Percentiles rank a stretch among this genome's conserved stretches.
These are phyloP conservation scores for Simplicillium aogashimaense DNA, from an alignment of 2,329 filamentous ascomycete species.

Conservation along the genomic window DNA sequence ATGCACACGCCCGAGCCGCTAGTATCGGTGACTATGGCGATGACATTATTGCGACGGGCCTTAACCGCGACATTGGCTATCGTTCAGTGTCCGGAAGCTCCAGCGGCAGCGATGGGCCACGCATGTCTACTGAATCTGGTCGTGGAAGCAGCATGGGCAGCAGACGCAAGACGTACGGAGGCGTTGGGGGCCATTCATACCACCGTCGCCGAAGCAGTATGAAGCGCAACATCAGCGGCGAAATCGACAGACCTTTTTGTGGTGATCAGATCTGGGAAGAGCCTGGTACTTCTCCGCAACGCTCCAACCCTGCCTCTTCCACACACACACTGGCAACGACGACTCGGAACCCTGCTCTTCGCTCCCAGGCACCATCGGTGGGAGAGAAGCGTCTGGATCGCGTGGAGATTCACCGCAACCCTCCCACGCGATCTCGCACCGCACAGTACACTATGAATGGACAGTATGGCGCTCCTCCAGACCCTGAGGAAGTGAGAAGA, in stretches of 20 bases:
- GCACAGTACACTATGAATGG: conserved; percentile 66
- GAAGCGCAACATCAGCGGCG: conserved; percentile 61
- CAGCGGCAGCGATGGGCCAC: conserved; percentile 31
- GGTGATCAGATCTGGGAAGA: conserved; percentile 86
- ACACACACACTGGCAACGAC: background rate
- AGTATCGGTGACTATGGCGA: conserved; percentile 42
- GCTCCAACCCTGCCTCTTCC: conserved; percentile 18
- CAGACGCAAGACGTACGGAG: conserved; percentile 30
- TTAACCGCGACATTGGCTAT: conserved; percentile 29
- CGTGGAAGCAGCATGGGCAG: conserved; percentile 8
- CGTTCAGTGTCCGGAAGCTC: conserved; percentile 45
- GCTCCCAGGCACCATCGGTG: conserved; percentile 10
- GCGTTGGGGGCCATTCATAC: conserved; percentile 23
- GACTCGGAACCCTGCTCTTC: conserved; percentile 17
- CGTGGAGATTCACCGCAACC: conserved; percentile 75
- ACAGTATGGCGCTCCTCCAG: conserved; percentile 16
- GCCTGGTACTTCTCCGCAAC: conserved; percentile 39
- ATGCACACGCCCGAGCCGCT: conserved; percentile 55
- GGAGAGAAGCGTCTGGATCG: conserved; percentile 32
- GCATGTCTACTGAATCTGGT: conserved; percentile 3
- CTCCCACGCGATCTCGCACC: conserved; percentile 73
- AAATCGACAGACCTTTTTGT: conserved; percentile 57
- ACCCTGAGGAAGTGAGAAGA: conserved; percentile 34
- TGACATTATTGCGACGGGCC: conserved; percentile 34
- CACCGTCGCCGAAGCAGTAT: conserved; percentile 53